Evolutionary conservation across 495 filamentous ascomycete species (phyloP), one percentile per base, ranked within the genome.

Genomic region (Bacidia gigantensis): DNA sequence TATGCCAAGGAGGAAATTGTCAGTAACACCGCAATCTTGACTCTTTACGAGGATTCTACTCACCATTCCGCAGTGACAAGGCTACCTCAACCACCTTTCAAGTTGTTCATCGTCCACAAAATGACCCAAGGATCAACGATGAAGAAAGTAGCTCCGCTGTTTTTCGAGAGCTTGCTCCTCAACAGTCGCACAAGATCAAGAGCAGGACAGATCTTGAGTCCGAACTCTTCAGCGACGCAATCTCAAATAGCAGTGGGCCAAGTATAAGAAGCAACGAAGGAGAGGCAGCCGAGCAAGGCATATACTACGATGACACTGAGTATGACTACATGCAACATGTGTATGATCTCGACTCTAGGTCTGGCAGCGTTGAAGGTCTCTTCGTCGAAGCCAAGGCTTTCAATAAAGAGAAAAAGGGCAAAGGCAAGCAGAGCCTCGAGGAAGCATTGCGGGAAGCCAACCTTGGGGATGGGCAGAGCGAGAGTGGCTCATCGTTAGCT

Each of bases 261-360:
- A 54, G 18, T 35, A 72, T 95, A 52, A 82, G 89, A 59, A 74
- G 76, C 42, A 96, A 99, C 67, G 93, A 97, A 66, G 93, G 93
- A 56, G 89, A 97, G 66, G 93, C 93, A 3, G 92, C 93, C 54
- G 86, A 86, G 66, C 78, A 95, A 66, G 93, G 93, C 46, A 75
- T 99, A 53, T 96, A 85, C 76, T 84, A 72, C 60, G 81, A 84
- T 54, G 92, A 98, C 66, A 84, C 87, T 50, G 76, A 84, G 59
- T 98, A 98, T 68, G 93, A 98, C 61, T 98, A 98, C 69, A 97
- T 98, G 92, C 92, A 99, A 66, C 93, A 99, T 69, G 73, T 99
- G 71, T 83, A 87, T n/a, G 92, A 96, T 52, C 63, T 87, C 3
- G 82, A 81, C 9, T 75, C 79, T 2, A 78, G 74, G 25, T 64